Base-by-base conservation (phyloP, 257 asterid genomes). In the Solanum sitiens region DNA sequence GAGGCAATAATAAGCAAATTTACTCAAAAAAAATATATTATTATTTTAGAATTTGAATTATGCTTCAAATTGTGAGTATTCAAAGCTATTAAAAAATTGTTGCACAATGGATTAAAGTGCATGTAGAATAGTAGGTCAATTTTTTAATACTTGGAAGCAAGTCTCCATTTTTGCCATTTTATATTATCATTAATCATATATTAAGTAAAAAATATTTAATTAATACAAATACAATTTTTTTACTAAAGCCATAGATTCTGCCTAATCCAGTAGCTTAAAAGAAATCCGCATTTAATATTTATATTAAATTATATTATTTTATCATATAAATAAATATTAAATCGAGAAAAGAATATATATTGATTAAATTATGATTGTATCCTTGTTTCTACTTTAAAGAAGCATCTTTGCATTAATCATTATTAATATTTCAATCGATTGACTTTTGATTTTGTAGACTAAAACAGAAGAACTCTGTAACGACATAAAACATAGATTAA, bases 401-500 rank as follows among this genome's bases (percentile, higher is more conserved):
- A 65, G 35, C 8, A 65, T 65, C 8, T 65, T 65, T 65, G 18
- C 72, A 11, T 65, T 4, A 65, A 65, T 65, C 8, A 65, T 27
- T 65, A 25, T 6, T 65, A 1, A 25, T 27, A 25, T 6, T 16
- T 11, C 9, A 11, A 0, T 65, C 8, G 25, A 4, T 11, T 65
- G 73, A 67, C 73, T 3, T 67, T 67, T 9, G 33, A 25, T 67
- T 65, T 65, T 21, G 1, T 3, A 25, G 18, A 11, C 3, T 25
- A 5, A 7, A n/a, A 23, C 0, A 67, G 20, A 67, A 25, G 33
- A 25, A 11, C 35, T 67, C 2, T 0, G 1, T 23, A 11, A n/a
- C 0, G 3, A n/a, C 0, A 2, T 0, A 4, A 1, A 63, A 3
- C 7, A 11, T n/a, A 23, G 3, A 65, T 16, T 13, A 7, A 15